Base-by-base conservation (phyloP, 768 basidiomycete genomes). In the Suillus brevipes region DNA sequence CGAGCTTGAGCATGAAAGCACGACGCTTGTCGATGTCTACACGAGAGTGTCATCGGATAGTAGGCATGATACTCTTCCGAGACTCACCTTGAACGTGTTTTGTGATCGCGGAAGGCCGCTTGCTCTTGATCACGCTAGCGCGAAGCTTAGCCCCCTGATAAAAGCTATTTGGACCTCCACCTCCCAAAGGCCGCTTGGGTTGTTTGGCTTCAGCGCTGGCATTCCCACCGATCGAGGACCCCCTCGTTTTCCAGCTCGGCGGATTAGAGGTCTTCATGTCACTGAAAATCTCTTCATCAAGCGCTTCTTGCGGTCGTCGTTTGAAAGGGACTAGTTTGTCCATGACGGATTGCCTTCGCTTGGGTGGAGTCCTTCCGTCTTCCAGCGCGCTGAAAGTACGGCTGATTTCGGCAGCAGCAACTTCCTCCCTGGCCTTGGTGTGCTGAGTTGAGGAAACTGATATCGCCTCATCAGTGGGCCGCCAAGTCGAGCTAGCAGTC, bases 1-100 rank as follows among this genome's bases (percentile, higher is more conserved):
- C 92, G 31, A 97, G 84, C 73, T 89, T 89, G 70, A 96, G 80
- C 59, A 97, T 83, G 79, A 97, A 97, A 62, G 89, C 87, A 64
- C 83, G 81, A 60, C 86, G 82, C 55, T 77, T 80, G 37, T 78
- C 74, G 9, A 83, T 73, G 61, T 83, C 87, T 87, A 64, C 18
- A 40, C 38, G 55, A 65, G 28, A 42, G 10, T 9, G 64, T 58
- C 56, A 56, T 65, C 38, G 28, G 40, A 8, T 34, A 57, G 14
- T 53, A 55, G 53, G 20, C 40, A 13, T 14, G 5, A 18, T 10
- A 53, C 40, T 36, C 38, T 57, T 38, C 47, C 9, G 56, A 61
- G 10, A 47, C 66, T n/a, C 64, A 83, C 85, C 82, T 80, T 85
- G 80, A 13, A 84, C 71, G 67, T 85, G 83, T 56, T 76, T 79